Percentiles rank a stretch among this genome's conserved stretches.
Evolutionary conservation across 2,329 filamentous ascomycete genomes (phyloP).

Genomic region (Penicillium fuscoglaucum): DNA sequence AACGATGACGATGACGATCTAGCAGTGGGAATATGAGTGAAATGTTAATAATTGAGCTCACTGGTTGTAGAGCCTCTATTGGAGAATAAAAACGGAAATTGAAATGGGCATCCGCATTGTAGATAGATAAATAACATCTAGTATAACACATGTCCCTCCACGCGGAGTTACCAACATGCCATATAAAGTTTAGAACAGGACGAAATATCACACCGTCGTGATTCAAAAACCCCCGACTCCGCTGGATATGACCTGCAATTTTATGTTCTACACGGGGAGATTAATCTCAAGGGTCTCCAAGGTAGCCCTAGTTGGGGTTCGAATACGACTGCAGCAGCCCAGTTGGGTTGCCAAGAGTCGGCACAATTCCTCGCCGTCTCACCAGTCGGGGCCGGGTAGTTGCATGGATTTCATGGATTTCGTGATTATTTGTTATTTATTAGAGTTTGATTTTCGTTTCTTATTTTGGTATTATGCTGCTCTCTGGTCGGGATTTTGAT

Average conservation of each 20-base stretch:
- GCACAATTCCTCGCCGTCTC: constrained; percentile 17
- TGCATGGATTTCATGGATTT: not conserved
- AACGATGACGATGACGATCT: not conserved
- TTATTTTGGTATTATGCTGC: not conserved
- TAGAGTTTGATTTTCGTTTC: not conserved
- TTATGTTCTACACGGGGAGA: not conserved
- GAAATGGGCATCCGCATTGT: not conserved
- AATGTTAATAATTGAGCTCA: not conserved
- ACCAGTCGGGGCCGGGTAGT: constrained; percentile 11
- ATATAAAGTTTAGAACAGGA: constrained; percentile 7
- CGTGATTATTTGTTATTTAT: not conserved
- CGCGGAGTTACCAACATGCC: not conserved
- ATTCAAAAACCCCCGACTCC: not conserved
- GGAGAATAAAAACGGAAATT: not conserved
- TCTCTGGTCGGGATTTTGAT: constrained; percentile 2
- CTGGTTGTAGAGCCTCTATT: not conserved
- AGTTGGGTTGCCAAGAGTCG: constrained; percentile 19
- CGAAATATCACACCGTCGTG: constrained; percentile 8
- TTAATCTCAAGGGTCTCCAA: not conserved
- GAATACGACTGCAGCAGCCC: not conserved
- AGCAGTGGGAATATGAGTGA: not conserved
- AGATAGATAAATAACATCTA: not conserved
- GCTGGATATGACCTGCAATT: not conserved
- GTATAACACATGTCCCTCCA: not conserved
- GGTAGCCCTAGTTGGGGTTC: not conserved